Percentiles rank a stretch among this genome's conserved stretches.
Evolutionary conservation across 2,329 filamentous ascomycete genomes (phyloP).

Genomic region (Trichoderma brevicompactum): DNA sequence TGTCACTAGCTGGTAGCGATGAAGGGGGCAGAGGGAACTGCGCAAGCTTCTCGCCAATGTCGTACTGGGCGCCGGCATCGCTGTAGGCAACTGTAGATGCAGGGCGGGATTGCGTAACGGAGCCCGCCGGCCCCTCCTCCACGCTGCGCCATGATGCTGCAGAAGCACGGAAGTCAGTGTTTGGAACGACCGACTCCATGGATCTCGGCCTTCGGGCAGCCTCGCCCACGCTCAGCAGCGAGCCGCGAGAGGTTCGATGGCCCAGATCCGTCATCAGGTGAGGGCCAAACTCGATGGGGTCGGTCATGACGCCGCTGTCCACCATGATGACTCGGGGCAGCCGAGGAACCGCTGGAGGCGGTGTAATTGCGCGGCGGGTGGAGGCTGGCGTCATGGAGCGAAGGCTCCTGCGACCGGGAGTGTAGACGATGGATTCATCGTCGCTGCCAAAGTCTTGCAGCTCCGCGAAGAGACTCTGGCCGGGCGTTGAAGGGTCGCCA

Average conservation of each 20-base stretch:
- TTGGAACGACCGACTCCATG: slow-evolving; percentile 48
- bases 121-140: slow-evolving; percentile 30
- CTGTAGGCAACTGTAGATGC: slow-evolving; percentile 57
- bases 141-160: slow-evolving; percentile 36
- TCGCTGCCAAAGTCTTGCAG: slow-evolving; percentile 78
- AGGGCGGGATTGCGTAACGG: slow-evolving; percentile 44
- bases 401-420: slow-evolving; percentile 57
- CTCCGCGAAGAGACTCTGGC: slow-evolving; percentile 89
- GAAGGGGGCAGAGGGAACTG: slow-evolving; percentile 60
- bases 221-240: slow-evolving; percentile 37
- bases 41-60: slow-evolving; percentile 57
- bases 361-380: slow-evolving; percentile 49
- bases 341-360: slow-evolving; percentile 54
- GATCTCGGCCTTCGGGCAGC: slow-evolving; percentile 45
- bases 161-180: slow-evolving; percentile 35
- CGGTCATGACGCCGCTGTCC: slow-evolving; percentile 65
- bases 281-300: slow-evolving; percentile 52
- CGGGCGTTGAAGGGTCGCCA: slow-evolving; percentile 46
- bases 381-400: slow-evolving; percentile 56
- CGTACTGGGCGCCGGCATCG: slow-evolving; percentile 57
- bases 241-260: slow-evolving; percentile 24
- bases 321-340: slow-evolving; percentile 61
- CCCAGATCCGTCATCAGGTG: slow-evolving; percentile 28
- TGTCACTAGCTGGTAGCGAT: slow-evolving; percentile 39
- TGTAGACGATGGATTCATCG: slow-evolving; percentile 65